A percentile compares a stretch with the other conserved stretches of the same genome.
These are phyloP conservation scores for Ophiostoma australiae DNA, from an alignment of 2,329 filamentous ascomycete genomes.

Conservation along the genomic window DNA sequence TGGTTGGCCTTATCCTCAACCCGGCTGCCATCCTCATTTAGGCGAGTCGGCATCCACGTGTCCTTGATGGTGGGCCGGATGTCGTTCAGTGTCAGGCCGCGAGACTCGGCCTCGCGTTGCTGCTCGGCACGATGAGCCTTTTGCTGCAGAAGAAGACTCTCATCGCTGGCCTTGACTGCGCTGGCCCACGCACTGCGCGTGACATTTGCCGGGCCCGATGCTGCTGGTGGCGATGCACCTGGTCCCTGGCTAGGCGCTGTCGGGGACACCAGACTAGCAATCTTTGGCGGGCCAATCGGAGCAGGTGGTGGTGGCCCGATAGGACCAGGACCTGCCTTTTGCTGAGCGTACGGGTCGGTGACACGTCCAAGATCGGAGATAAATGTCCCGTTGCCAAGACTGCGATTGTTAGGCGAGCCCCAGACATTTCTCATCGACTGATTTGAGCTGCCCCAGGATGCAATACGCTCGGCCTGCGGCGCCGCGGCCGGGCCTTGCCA, in stretches of 20 bases:
- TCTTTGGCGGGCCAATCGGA: slow-evolving; percentile 17
- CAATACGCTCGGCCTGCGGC: slow-evolving; percentile 44
- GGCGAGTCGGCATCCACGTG: slow-evolving; percentile 46
- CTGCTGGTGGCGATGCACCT: slow-evolving; percentile 5
- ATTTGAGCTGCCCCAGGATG: slow-evolving; percentile 46
- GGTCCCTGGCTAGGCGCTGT: neutral
- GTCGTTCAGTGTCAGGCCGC: slow-evolving; percentile 43
- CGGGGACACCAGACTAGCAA: slow-evolving; percentile 8
- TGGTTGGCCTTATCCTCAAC: slow-evolving; percentile 32
- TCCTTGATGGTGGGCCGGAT: slow-evolving; percentile 48
- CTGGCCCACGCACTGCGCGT: slow-evolving; percentile 36
- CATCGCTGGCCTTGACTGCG: slow-evolving; percentile 45
- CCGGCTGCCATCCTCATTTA: slow-evolving; percentile 37
- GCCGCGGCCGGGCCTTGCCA: slow-evolving; percentile 38
- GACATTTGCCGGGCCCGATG: neutral
- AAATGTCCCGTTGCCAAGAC: slow-evolving; percentile 74
- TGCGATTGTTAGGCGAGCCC: slow-evolving; percentile 66
- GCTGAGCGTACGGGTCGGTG: slow-evolving; percentile 34
- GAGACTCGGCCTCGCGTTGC: slow-evolving; percentile 43
- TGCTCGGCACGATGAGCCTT: slow-evolving; percentile 40
- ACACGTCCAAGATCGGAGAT: slow-evolving; percentile 55
- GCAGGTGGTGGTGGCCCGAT: slow-evolving; percentile 32
- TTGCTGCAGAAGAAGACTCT: slow-evolving; percentile 40
- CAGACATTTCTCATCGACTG: slow-evolving; percentile 60
- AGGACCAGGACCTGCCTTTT: slow-evolving; percentile 26